These are phyloP conservation scores for Lentinula novae-zelandiae DNA, from an alignment of 1,284 basidiomycete species.

Conservation along the genomic window DNA sequence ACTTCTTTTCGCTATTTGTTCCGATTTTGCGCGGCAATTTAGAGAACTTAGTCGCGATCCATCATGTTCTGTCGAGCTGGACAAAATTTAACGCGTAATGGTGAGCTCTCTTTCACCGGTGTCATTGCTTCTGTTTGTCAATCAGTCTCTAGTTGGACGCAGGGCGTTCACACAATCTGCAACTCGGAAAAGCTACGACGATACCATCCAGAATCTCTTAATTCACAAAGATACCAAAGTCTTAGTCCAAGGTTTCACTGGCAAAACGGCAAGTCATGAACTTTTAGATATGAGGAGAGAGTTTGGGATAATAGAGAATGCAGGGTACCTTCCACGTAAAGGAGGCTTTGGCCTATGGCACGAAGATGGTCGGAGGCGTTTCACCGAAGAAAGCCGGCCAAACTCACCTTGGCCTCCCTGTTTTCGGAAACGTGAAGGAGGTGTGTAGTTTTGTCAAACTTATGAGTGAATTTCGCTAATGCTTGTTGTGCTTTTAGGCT, in stretches of 20 bases:
- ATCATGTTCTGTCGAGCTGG: conserved; percentile 59
- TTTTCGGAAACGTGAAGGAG: conserved; percentile 92
- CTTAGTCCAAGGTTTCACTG: conserved; percentile 91
- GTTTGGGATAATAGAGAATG: neutral
- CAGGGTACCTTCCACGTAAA: conserved; percentile 97
- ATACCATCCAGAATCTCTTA: conserved; percentile 88
- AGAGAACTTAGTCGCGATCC: conserved; percentile 11
- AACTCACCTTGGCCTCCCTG: conserved; percentile 92
- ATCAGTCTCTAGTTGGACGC: conserved; percentile 49
- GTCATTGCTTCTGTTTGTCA: neutral
- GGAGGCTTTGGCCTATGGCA: conserved; percentile 94
- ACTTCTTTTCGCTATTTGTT: conserved; percentile 1
- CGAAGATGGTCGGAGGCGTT: conserved; percentile 96
- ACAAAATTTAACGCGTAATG: conserved; percentile 48
- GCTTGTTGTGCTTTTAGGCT: conserved; percentile 47
- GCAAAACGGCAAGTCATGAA: conserved; percentile 80
- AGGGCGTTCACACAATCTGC: conserved; percentile 79
- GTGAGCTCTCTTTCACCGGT: conserved; percentile 32
- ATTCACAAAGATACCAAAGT: conserved; percentile 96
- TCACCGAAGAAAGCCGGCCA: conserved; percentile 98
- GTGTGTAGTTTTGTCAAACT: conserved; percentile 36
- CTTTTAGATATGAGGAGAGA: neutral
- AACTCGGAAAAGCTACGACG: conserved; percentile 73
- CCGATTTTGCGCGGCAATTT: neutral
- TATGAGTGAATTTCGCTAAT: neutral